Percentiles rank a stretch among this genome's conserved stretches.
Evolutionary conservation across 2,329 filamentous ascomycete species (phyloP).

Genomic region (Calonectria crousiana): DNA sequence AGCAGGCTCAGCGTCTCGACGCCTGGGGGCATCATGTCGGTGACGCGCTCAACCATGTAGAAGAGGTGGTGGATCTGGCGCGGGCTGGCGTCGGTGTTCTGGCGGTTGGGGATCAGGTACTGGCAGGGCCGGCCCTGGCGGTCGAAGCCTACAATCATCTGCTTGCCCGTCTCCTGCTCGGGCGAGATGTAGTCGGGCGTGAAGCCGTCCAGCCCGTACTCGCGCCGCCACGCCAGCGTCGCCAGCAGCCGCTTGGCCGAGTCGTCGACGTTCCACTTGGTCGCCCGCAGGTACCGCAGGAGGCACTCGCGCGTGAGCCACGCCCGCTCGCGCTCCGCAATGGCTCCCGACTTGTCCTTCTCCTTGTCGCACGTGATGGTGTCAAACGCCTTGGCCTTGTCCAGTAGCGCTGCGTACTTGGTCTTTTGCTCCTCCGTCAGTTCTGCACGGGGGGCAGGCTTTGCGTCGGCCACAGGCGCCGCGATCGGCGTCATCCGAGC

Average conservation of each 20-base stretch:
- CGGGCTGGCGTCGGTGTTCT: conserved; percentile 90
- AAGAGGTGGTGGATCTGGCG: conserved; percentile 94
- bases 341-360: conserved; percentile 70
- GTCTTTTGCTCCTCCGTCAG: conserved; percentile 82
- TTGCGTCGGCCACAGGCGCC: conserved; percentile 68
- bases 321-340: conserved; percentile 85
- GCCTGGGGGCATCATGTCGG: conserved; percentile 87
- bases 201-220: conserved; percentile 85
- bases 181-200: conserved; percentile 89
- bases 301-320: conserved; percentile 95
- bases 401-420: conserved; percentile 85
- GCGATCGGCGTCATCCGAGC: conserved; percentile 67
- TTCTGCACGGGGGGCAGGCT: conserved; percentile 65
- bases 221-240: conserved; percentile 89
- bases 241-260: conserved; percentile 83
- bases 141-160: conserved; percentile 90
- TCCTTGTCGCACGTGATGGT: conserved; percentile 69
- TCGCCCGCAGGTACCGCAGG: conserved; percentile 91
- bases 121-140: conserved; percentile 87
- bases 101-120: conserved; percentile 88
- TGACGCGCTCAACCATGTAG: conserved; percentile 92
- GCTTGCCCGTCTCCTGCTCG: conserved; percentile 97
- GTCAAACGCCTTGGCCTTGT: conserved; percentile 77
- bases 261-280: conserved; percentile 86
- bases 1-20: conserved; percentile 89